Percentiles rank a stretch among this genome's conserved stretches.
phyloP scores from a whole-genome alignment of 345 rosid species.

The Boechera divaricarpa region DNA sequence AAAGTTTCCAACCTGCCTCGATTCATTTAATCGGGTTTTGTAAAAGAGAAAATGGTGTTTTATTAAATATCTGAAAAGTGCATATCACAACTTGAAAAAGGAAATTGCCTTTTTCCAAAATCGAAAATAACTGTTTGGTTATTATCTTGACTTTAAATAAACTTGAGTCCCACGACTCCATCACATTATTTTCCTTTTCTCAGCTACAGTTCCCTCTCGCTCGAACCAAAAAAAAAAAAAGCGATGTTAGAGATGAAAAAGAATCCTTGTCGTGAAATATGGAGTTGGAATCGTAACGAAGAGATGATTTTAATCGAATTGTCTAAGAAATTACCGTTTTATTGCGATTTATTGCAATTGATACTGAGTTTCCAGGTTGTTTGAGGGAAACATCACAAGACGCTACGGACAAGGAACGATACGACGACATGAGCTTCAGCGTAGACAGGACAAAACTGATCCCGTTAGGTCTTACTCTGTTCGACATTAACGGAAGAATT shows the following conservation, averaged over 20 bases:
- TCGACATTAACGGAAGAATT: not conserved
- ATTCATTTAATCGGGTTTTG: not conserved
- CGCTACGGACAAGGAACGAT: not conserved
- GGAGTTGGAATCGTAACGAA: not conserved
- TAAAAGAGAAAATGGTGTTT: not conserved
- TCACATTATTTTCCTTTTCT: not conserved
- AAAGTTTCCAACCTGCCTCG: not conserved
- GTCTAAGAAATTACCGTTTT: not conserved
- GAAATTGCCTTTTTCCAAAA: not conserved
- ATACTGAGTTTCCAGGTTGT: not conserved
- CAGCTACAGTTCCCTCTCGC: not conserved
- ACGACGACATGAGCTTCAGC: conserved; percentile 11
- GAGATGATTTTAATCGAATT: conserved; percentile 9
- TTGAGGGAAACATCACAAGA: not conserved
- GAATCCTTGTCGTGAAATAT: not conserved
- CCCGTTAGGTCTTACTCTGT: conserved; percentile 31
- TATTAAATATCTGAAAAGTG: not conserved
- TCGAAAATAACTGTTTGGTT: not conserved
- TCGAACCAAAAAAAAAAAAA: not conserved
- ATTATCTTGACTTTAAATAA: not conserved
- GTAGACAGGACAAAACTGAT: conserved; percentile 23
- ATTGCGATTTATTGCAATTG: not conserved
- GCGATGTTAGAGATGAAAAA: not conserved
- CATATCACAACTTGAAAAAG: not conserved
- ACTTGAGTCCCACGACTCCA: not conserved